Evolutionary conservation across 345 rosid genomes (phyloP).

Genomic region (Cardamine resedifolia): DNA sequence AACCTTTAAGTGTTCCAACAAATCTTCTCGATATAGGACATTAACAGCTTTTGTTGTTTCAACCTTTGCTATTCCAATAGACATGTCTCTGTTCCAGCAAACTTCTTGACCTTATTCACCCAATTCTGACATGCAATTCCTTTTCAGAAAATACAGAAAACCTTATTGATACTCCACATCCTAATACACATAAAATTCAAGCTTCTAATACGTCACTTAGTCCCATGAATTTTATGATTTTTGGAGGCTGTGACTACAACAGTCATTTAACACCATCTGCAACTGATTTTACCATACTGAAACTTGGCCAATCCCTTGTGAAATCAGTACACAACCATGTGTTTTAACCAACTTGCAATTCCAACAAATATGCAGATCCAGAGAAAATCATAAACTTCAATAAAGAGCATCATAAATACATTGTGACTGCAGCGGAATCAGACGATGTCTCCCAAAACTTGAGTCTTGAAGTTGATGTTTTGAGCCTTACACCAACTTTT

Average conservation of each 20-base stretch:
- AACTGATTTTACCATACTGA: neutral
- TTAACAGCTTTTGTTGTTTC: too few species aligned
- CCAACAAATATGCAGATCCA: neutral
- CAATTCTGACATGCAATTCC: too few species aligned
- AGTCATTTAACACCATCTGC: neutral
- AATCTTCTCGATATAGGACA: too few species aligned
- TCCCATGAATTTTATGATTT: neutral
- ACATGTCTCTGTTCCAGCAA: too few species aligned
- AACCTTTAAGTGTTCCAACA: too few species aligned
- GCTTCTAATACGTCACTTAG: neutral
- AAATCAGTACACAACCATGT: neutral
- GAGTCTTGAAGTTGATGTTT: neutral
- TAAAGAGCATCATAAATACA: neutral
- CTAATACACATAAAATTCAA: too few species aligned
- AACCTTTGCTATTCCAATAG: too few species aligned
- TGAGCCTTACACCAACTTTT: neutral
- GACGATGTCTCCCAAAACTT: neutral
- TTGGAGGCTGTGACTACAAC: neutral
- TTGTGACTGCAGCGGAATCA: neutral
- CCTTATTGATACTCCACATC: too few species aligned
- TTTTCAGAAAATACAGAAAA: too few species aligned
- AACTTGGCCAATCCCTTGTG: neutral
- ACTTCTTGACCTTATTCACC: too few species aligned
- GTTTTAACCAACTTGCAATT: neutral
- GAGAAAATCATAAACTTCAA: neutral